phyloP scores from a whole-genome alignment of 768 basidiomycete species.

The Suillus variegatus region DNA sequence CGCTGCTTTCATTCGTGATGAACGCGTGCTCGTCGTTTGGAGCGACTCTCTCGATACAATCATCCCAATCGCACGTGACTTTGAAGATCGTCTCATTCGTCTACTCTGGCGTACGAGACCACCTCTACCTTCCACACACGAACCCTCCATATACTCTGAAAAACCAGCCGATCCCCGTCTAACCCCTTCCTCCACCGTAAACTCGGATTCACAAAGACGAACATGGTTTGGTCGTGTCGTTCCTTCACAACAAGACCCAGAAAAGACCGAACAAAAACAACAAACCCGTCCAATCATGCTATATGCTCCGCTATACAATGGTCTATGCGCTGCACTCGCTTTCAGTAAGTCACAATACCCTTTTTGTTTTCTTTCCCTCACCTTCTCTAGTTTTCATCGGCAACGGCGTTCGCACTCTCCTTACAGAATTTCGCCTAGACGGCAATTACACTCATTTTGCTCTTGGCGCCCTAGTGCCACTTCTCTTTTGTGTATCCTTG shows the following conservation, averaged over 20 bases:
- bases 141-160: conserved; percentile 35
- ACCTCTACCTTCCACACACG: conserved; percentile 25
- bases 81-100: conserved; percentile 59
- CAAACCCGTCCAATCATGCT: conserved; percentile 21
- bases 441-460: conserved; percentile 41
- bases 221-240: conserved; percentile 67
- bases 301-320: conserved; percentile 30
- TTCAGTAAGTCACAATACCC: conserved; percentile 9
- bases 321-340: conserved; percentile 28
- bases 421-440: conserved; percentile 56
- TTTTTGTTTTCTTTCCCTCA: conserved; percentile 7
- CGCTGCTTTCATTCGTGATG: conserved; percentile 79
- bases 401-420: conserved; percentile 59
- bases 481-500: conserved; percentile 49
- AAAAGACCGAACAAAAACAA: conserved; percentile 24
- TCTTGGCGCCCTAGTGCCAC: conserved; percentile 41
- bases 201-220: conserved; percentile 34
- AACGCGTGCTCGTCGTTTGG: conserved; percentile 85
- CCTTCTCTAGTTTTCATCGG: conserved; percentile 57
- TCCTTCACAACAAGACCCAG: conserved; percentile 32
- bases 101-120: conserved; percentile 51
- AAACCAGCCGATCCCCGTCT: conserved; percentile 15
- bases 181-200: neutral
- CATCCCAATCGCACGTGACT: conserved; percentile 50
- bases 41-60: conserved; percentile 78